Evolutionary conservation across 768 basidiomycete genomes (phyloP).

Genomic region (Boletus rubescentipes): DNA sequence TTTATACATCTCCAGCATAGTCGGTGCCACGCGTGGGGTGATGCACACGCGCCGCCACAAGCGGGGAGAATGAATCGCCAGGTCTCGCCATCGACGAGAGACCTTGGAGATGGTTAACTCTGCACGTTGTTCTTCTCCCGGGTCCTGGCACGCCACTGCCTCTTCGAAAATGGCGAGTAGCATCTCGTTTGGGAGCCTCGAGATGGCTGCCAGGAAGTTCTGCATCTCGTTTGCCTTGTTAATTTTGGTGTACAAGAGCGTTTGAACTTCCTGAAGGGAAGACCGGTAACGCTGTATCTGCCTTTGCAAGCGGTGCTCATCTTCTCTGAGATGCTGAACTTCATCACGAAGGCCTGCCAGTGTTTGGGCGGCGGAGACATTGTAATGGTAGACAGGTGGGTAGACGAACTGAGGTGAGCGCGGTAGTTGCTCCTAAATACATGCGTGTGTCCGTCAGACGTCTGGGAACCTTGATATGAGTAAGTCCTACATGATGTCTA

Average conservation of each 20-base stretch:
- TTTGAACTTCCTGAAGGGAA: conserved; percentile 18
- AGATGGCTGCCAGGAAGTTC: conserved; percentile 29
- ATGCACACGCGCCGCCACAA: conserved; percentile 31
- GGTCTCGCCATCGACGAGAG: conserved; percentile 33
- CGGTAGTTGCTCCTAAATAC: conserved; percentile 15
- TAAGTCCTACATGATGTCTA: conserved; percentile 23
- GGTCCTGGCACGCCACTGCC: conserved; percentile 26
- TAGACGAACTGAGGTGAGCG: conserved; percentile 1
- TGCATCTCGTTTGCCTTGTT: conserved; percentile 31
- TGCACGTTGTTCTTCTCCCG: conserved; percentile 14
- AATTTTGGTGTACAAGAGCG: conserved; percentile 12
- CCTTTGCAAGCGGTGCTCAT: conserved; percentile 13
- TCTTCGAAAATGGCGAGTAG: conserved; percentile 32
- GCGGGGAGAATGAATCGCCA: conserved; percentile 31
- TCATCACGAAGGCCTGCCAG: conserved; percentile 21
- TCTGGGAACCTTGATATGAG: not conserved
- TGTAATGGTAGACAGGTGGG: conserved; percentile 15
- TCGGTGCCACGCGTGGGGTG: conserved; percentile 18
- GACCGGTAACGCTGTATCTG: conserved; percentile 15
- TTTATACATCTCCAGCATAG: conserved; percentile 26
- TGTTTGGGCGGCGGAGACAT: conserved; percentile 16
- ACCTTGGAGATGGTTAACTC: conserved; percentile 31
- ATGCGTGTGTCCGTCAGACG: conserved; percentile 9
- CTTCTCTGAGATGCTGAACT: conserved; percentile 16
- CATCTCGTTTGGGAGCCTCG: conserved; percentile 33